Evolutionary conservation across 2,329 filamentous ascomycete genomes (phyloP).

Genomic region (Capronia americana): DNA sequence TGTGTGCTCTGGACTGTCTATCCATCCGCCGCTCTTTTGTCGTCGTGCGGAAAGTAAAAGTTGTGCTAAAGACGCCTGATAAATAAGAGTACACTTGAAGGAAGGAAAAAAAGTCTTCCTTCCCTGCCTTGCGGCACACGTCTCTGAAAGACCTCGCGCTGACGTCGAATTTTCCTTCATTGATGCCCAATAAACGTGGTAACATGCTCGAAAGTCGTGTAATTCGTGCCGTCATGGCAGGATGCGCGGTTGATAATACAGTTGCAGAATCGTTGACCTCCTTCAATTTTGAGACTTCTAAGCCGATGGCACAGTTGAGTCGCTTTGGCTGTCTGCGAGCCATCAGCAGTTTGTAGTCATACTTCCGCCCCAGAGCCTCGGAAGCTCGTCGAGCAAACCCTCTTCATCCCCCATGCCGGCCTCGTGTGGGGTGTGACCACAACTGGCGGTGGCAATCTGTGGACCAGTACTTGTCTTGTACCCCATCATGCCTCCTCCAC

Average conservation of each 20-base stretch:
- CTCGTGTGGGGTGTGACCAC: slow-evolving; percentile 20
- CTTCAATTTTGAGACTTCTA: background rate
- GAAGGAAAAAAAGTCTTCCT: background rate
- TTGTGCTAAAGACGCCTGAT: background rate
- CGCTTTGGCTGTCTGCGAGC: background rate
- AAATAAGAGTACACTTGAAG: background rate
- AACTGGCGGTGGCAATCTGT: slow-evolving; percentile 8
- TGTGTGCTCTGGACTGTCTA: background rate
- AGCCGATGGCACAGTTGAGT: background rate
- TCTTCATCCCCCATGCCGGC: slow-evolving; percentile 34
- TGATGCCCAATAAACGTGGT: background rate
- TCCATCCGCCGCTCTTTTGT: background rate
- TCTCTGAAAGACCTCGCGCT: background rate
- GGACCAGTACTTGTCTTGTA: slow-evolving; percentile 22
- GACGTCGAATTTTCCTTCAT: background rate
- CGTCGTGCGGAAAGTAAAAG: background rate
- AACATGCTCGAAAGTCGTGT: background rate
- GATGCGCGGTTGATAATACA: background rate
- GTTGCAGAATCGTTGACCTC: background rate
- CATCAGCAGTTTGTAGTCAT: background rate
- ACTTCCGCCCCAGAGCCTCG: slow-evolving; percentile 5
- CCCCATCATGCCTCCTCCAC: slow-evolving; percentile 38
- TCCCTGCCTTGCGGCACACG: background rate
- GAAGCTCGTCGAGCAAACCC: slow-evolving; percentile 34
- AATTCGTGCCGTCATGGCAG: background rate